Percentiles rank a stretch among this genome's conserved stretches.
phyloP scores from a whole-genome alignment of 1,284 basidiomycete species.

The Schizophyllum amplum region DNA sequence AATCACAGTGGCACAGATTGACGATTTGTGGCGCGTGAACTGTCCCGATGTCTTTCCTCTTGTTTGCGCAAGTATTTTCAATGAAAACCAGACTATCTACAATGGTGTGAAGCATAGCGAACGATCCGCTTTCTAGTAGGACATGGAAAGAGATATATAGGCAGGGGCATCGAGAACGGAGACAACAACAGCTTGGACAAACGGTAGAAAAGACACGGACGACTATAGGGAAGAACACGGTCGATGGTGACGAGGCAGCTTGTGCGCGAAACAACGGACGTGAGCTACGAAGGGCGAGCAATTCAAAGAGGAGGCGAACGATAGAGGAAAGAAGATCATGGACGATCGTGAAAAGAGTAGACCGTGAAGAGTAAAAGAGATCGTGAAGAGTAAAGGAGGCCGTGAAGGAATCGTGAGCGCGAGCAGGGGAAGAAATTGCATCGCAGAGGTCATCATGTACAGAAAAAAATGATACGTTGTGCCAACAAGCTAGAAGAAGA shows the following conservation, averaged over 20 bases:
- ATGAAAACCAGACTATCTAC: too few relatives aligned
- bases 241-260: background rate
- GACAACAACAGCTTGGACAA: background rate
- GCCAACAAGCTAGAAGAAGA: background rate
- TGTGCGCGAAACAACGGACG: background rate
- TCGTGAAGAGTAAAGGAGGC: background rate
- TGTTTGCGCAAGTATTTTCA: too few relatives aligned
- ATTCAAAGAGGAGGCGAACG: background rate
- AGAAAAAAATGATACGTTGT: too few relatives aligned
- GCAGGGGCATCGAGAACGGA: background rate
- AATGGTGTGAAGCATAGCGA: background rate
- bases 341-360: background rate
- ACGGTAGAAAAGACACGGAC: background rate
- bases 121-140: background rate
- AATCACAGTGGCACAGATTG: too few relatives aligned
- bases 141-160: background rate
- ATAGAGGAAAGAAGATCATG: background rate
- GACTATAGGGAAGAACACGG: background rate
- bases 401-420: background rate
- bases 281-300: background rate
- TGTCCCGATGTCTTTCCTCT: too few relatives aligned
- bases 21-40: too few relatives aligned
- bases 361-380: background rate
- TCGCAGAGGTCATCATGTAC: background rate
- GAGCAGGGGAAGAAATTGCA: too few relatives aligned